Evolutionary conservation across 176 grass and related monocot genomes (phyloP), one percentile per base, ranked within the genome.

Genomic region (Pontederia paniculata): DNA sequence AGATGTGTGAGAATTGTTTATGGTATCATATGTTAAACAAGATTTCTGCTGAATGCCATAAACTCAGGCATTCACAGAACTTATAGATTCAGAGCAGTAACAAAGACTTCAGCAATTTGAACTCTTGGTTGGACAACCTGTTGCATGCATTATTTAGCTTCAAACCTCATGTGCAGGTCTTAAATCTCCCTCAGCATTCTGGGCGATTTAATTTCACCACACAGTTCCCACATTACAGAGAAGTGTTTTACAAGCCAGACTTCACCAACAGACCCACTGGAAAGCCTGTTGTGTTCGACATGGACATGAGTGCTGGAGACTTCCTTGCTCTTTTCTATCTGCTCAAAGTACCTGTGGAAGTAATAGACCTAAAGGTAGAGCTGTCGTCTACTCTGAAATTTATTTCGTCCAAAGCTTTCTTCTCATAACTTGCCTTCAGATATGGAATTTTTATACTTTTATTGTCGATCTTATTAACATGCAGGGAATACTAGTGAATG

Each of bases 291-390:
- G 23, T 91, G 2, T 83, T 86, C 16, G 82, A 86, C 69, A 91
- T 83, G 82, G 88, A 91, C 43, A 91, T 91, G 88, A 91, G 88
- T 58, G 75, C 88, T 42, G 82, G 88, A 52, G 88, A 91, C 80
- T 91, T 91, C 68, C 45, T 91, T 49, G 70, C 88, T 20, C 76
- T 91, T 47, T 10, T 86, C 18, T 91, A 70, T 52, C 76, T 91
- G 70, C 82, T 91, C n/a, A 91, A 91, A 77, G 60, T 60, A 17
- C 76, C 79, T 51, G 57, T 73, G 10, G 78, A 91, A 78, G 45
- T 21, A 69, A 69, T 86, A 70, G 65, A 86, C 46, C 76, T 91
- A n/a, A 86, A 76, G 88, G 87, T 91, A 53, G 66, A 44, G 18
- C 42, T 66, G 8, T 42, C 22, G 43, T 28, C 20, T 76, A 52